These are phyloP conservation scores for Colletotrichum agaves DNA, from an alignment of 2,329 filamentous ascomycete genomes.

Conservation along the genomic window DNA sequence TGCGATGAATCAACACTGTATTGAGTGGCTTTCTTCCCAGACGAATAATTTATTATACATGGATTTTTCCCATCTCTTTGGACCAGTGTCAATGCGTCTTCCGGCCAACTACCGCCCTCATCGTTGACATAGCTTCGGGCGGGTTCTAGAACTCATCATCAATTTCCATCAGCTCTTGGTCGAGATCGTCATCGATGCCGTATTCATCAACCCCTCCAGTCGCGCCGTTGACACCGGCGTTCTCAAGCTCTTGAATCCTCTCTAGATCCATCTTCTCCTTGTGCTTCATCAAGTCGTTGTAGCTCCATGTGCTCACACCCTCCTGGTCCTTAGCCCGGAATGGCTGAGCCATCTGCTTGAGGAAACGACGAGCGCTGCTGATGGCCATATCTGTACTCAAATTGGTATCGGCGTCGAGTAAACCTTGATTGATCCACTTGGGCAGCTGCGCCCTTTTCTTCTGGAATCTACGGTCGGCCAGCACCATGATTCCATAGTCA, in stretches of 20 bases:
- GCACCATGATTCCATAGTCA: conserved; percentile 99
- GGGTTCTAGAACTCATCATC: conserved; percentile 44
- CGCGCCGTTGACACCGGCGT: conserved; percentile 44
- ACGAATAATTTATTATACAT: background rate
- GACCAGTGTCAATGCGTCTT: too few relatives aligned
- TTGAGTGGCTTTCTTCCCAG: too few relatives aligned
- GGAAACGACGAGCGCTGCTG: conserved; percentile 86
- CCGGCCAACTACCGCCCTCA: too few relatives aligned
- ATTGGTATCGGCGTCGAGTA: conserved; percentile 87
- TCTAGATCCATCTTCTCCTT: conserved; percentile 80
- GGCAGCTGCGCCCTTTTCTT: conserved; percentile 92
- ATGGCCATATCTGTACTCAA: conserved; percentile 96
- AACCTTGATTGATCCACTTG: conserved; percentile 94
- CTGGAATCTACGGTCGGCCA: conserved; percentile 92
- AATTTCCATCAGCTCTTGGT: conserved; percentile 66
- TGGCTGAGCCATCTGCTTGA: conserved; percentile 91
- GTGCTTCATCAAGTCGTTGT: conserved; percentile 80
- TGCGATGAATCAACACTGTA: background rate
- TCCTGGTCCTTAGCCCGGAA: conserved; percentile 87
- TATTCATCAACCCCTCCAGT: conserved; percentile 54
- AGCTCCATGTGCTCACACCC: conserved; percentile 91
- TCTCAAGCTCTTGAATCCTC: conserved; percentile 71
- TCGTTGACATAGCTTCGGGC: background rate
- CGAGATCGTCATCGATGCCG: conserved; percentile 62
- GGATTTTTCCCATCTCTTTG: background rate